Conservation (phyloP, 225 moss, liverwort and hornwort species). For the Thuidium tamariscinum region DNA sequence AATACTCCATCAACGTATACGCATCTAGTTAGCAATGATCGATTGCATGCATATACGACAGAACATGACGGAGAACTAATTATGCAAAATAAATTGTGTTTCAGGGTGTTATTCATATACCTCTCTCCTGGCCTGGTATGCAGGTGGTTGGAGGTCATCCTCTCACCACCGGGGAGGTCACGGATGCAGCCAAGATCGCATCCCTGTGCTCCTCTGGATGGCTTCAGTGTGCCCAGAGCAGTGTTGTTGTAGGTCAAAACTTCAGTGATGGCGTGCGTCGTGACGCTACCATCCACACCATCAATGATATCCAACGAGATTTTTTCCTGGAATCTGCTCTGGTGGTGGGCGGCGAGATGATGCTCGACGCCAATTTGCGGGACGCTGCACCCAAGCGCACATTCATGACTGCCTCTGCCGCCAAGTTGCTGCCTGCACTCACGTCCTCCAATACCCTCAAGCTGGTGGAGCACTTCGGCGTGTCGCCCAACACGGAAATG, state of each 20-base stretch:
- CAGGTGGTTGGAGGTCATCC: background rate
- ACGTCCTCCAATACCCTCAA: background rate
- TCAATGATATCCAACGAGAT: background rate
- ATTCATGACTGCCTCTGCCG: background rate
- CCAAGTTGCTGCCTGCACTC: background rate
- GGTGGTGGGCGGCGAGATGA: background rate
- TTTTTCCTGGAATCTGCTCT: background rate
- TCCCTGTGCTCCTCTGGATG: background rate
- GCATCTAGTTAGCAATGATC: background rate
- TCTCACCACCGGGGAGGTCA: background rate
- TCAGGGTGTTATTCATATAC: background rate
- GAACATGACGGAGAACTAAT: background rate
- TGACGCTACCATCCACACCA: background rate
- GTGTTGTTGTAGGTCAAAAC: background rate
- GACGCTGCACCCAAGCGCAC: background rate
- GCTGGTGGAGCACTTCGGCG: background rate
- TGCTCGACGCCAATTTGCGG: background rate
- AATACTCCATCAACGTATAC: too few species aligned
- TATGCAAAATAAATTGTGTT: background rate
- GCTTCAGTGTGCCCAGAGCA: background rate
- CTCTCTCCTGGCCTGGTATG: background rate
- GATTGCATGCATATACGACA: too few species aligned
- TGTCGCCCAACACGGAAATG: background rate
- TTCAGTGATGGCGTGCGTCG: background rate
- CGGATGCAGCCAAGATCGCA: background rate